Percentiles rank a stretch among this genome's conserved stretches.
Evolutionary conservation across 768 basidiomycete genomes (phyloP).

Genomic region (Trametes cubensis): DNA sequence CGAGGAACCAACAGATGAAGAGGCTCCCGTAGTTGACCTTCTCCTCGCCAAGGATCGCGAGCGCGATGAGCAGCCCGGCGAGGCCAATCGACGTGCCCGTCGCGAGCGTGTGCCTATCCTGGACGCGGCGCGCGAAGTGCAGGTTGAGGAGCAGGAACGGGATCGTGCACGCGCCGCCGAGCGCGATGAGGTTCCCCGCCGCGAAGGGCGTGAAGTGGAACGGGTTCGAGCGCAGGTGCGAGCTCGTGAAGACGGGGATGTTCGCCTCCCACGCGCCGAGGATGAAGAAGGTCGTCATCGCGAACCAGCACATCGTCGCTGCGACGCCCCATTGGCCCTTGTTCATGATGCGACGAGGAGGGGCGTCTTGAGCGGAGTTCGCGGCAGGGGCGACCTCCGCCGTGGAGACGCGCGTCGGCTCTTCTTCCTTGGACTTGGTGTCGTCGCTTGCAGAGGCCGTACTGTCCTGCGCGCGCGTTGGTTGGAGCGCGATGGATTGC

Average conservation of each 20-base stretch:
- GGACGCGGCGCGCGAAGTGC: constrained; percentile 55
- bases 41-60: constrained; percentile 45
- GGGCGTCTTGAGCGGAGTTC: not conserved
- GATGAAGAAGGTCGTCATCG: constrained; percentile 71
- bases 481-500: constrained; percentile 16
- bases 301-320: constrained; percentile 69
- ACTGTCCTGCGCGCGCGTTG: not conserved
- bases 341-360: constrained; percentile 15
- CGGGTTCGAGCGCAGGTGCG: constrained; percentile 30
- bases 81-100: constrained; percentile 54
- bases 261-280: constrained; percentile 72
- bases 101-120: constrained; percentile 62
- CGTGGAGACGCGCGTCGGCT: constrained; percentile 12
- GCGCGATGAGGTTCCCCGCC: constrained; percentile 71
- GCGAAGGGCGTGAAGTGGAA: constrained; percentile 63
- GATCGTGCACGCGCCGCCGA: constrained; percentile 62
- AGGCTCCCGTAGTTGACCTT: constrained; percentile 51
- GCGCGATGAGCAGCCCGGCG: constrained; percentile 53
- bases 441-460: not conserved
- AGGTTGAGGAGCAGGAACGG: constrained; percentile 70
- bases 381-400: not conserved
- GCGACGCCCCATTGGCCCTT: constrained; percentile 53
- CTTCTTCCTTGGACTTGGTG: constrained; percentile 9
- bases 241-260: constrained; percentile 58
- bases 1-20: constrained; percentile 53